These are phyloP conservation scores for Cercospora beticola DNA, from an alignment of 2,329 filamentous ascomycete genomes.

Conservation along the genomic window DNA sequence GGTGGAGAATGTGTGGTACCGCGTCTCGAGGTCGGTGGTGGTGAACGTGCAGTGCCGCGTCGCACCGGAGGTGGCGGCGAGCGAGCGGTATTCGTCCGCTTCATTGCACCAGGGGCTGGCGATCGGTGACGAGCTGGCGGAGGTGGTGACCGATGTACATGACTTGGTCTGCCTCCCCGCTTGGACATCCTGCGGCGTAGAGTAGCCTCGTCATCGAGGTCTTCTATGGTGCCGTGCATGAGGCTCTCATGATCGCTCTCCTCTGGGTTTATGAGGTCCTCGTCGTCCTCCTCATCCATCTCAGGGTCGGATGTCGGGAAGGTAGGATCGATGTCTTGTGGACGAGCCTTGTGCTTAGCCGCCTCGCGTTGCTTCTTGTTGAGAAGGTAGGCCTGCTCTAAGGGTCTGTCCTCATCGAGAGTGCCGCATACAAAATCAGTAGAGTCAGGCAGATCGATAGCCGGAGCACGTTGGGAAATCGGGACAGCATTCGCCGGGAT, in stretches of 20 bases:
- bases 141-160: constrained; percentile 37
- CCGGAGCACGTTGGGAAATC: constrained; percentile 27
- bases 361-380: constrained; percentile 78
- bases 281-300: constrained; percentile 72
- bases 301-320: constrained; percentile 95
- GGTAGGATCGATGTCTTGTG: constrained; percentile 97
- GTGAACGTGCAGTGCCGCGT: constrained; percentile 22
- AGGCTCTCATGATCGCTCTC: constrained; percentile 65
- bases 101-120: constrained; percentile 43
- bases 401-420: constrained; percentile 86
- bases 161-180: constrained; percentile 20
- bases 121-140: constrained; percentile 37
- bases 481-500: constrained; percentile 42
- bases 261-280: constrained; percentile 56
- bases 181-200: constrained; percentile 39
- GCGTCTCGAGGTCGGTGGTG: constrained; percentile 17
- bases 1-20: constrained; percentile 38
- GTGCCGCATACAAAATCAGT: constrained; percentile 99
- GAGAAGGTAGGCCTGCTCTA: constrained; percentile 91
- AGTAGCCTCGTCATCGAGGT: constrained; percentile 39
- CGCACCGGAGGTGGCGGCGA: constrained; percentile 32
- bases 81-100: constrained; percentile 47
- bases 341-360: constrained; percentile 76
- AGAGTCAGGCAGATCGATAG: constrained; percentile 85
- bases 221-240: constrained; percentile 59